Evolutionary conservation across 2,329 filamentous ascomycete species (phyloP), one percentile per base, ranked within the genome.

Genomic region (Talaromyces piceae): DNA sequence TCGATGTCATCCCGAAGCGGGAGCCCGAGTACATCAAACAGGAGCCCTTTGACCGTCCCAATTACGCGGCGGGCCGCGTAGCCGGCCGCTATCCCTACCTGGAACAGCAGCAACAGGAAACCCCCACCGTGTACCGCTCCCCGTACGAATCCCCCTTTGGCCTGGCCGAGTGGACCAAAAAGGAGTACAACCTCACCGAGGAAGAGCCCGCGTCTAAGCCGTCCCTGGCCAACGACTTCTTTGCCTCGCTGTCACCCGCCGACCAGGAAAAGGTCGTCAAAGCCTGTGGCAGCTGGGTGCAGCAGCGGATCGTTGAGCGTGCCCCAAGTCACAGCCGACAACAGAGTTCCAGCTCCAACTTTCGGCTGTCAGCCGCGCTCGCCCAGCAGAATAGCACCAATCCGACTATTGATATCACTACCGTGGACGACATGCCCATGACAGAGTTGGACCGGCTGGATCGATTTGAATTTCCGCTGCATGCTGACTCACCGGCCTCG

Each of bases 91-190:
- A 66, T 54, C 65, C 68, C 30, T 70, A 66, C 54, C 62, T 72
- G 37, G 68, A 71, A 47, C 64, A 67, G 44, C 67, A 71, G 52
- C 64, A 64, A 45, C 64, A 65, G 33, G 60, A 68, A 51, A 59
- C 62, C 23, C 63, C 68, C 50, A 60, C 64, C 48, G 68, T 72
- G 27, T 73, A 73, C 55, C 67, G 65, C 55, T 73, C 70, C 8
- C 70, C 70, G 16, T 73, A 73, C 57, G 66, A 71, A 52, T 68
- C 69, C 58, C 69, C 68, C 23, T 71, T 67, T 26, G 70, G 69
- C 6, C 65, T 72, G 46, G 69, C 67, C 6, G 66, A 71, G 44
- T 69, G 71, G 57, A 69, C 69, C 33, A 66, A 69, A 54, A 64
- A 62, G 52, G 65, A 69, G 5, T 71, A 65, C 46, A 65, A 63